Base-by-base conservation (phyloP, 1,284 basidiomycete genomes). In the Stygiomarasmius scandens region DNA sequence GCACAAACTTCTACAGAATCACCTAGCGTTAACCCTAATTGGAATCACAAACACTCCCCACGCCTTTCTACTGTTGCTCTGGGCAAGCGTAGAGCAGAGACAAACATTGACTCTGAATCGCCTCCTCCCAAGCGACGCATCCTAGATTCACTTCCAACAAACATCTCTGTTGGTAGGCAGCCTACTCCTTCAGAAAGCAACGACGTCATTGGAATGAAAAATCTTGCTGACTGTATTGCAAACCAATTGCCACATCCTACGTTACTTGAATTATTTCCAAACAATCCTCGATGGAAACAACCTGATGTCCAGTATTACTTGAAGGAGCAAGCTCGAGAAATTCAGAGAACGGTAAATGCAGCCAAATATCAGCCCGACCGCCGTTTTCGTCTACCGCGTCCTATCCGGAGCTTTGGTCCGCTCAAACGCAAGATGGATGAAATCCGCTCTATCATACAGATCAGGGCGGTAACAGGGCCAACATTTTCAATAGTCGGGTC, bases 201-300 rank as follows among this genome's bases (percentile, higher is more conserved):
- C 38, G 38, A 57, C n/a, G 23, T n/a, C 16, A 52, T 52, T 34
- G 23, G 22, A 25, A 60, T 60, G 58, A 38, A 56, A 23, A 60
- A 50, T 34, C 45, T 56, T 23, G 58, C 36, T n/a, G 23, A 50
- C 25, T 60, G 55, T 29, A 55, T 55, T 9, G 3, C 46, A 5
- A 27, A 54, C n/a, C 24, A 56, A 20, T 52, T 60, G 12, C 58
- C 58, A 8, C 58, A 60, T 47, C 58, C 58, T 27, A 56, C 55
- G 25, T 45, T 60, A 23, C 38, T 60, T 14, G 43, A 47, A 34
- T 44, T 60, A 2, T 60, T 54, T 34, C 58, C 58, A 9, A 52
- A 56, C n/a, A 55, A 60, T 43, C 55, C 58, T 27, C 55, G 58
- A 25, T 60, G 58, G 58, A 34, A 45, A 27, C 45, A 56, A 19